Evolutionary conservation across 352 stramenopile species (phyloP).

Genomic region (Phytophthora agathidicida): DNA sequence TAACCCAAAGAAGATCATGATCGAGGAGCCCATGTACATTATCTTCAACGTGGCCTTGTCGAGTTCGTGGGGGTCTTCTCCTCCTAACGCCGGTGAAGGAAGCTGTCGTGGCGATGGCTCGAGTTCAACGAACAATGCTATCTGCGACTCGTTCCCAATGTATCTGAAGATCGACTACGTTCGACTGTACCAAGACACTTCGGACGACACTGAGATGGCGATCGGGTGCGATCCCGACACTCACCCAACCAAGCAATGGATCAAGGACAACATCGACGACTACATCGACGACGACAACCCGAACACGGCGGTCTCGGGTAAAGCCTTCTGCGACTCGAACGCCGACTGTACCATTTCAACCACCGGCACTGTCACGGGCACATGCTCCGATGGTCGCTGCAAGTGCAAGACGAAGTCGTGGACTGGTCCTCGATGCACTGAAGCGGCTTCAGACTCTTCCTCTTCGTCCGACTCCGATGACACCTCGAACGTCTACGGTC

Average conservation of each 20-base stretch:
- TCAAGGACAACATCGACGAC: constrained; percentile 28
- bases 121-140: constrained; percentile 16
- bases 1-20: constrained; percentile 66
- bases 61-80: too few relatives aligned
- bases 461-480: constrained; percentile 15
- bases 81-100: constrained; percentile 59
- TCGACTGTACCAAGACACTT: constrained; percentile 39
- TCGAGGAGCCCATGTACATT: too few relatives aligned
- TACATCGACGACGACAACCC: constrained; percentile 23
- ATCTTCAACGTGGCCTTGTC: too few relatives aligned
- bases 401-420: constrained; percentile 22
- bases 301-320: constrained; percentile 14
- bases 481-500: constrained; percentile 14
- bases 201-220: constrained; percentile 36
- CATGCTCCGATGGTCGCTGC: constrained; percentile 21
- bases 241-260: constrained; percentile 57
- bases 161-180: constrained; percentile 55
- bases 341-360: constrained; percentile 26
- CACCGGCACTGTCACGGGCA: constrained; percentile 17
- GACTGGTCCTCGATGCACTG: constrained; percentile 25
- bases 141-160: constrained; percentile 61
- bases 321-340: constrained; percentile 20
- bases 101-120: constrained; percentile 44
- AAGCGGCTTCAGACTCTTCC: constrained; percentile 10
- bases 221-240: constrained; percentile 39